Evolutionary conservation across 1,139 yeast species (phyloP).

Genomic region (Pichia sp.): DNA sequence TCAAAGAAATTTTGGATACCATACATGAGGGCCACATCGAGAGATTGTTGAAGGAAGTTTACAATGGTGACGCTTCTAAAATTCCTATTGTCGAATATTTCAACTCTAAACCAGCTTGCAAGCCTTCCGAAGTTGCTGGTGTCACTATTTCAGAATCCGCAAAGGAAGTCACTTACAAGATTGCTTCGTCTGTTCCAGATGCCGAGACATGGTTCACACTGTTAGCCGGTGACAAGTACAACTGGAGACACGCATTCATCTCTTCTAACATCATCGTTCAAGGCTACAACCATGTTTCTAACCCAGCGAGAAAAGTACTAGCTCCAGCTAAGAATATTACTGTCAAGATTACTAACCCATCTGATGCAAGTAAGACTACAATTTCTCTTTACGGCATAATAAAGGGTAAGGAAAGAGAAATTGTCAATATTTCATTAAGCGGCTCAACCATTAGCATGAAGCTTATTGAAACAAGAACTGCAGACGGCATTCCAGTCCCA

Average conservation of each 20-base stretch:
- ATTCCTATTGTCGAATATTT: conserved; percentile 90
- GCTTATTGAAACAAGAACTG: conserved; percentile 86
- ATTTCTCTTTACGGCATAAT: conserved; percentile 66
- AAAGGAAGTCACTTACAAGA: conserved; percentile 37
- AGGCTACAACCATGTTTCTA: conserved; percentile 71
- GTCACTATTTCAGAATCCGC: conserved; percentile 39
- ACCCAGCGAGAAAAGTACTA: conserved; percentile 76
- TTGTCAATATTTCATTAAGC: conserved; percentile 54
- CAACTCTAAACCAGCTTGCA: conserved; percentile 41
- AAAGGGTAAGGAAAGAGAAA: conserved; percentile 68
- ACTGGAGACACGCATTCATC: conserved; percentile 92
- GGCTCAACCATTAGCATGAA: conserved; percentile 58
- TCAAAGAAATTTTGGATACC: conserved; percentile 80
- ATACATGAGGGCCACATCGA: conserved; percentile 88
- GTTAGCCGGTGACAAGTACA: conserved; percentile 72
- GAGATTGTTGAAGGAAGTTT: conserved; percentile 63
- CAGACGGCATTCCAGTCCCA: conserved; percentile 67
- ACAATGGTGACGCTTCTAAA: conserved; percentile 61
- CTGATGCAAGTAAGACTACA: conserved; percentile 50
- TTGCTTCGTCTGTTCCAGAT: conserved; percentile 47
- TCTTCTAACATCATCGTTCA: conserved; percentile 79
- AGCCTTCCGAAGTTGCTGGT: conserved; percentile 31
- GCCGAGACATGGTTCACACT: conserved; percentile 67
- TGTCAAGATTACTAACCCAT: conserved; percentile 58
- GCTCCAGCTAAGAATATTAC: conserved; percentile 65